Conservation (phyloP, 345 rosid species). For the Mercurialis annua region DNA sequence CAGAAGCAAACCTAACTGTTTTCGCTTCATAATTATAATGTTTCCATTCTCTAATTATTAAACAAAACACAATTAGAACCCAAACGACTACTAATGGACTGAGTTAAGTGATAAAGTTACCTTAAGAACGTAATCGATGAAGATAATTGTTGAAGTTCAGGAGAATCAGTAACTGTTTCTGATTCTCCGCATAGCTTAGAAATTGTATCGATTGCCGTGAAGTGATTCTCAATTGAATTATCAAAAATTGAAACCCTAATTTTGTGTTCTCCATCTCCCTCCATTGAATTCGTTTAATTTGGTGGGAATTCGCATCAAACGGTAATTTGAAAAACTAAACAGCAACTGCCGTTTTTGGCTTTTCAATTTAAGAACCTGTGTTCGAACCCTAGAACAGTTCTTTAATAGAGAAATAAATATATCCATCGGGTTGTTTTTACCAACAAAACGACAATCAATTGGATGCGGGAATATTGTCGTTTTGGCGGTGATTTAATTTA, state of each 20-base stretch:
- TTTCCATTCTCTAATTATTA: slow-evolving; percentile 58
- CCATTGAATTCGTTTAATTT: slow-evolving; percentile 9
- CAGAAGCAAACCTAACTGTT: slow-evolving; percentile 47
- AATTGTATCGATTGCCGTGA: slow-evolving; percentile 49
- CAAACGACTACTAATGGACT: not conserved
- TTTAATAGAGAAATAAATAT: too few species aligned
- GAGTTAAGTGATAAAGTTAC: slow-evolving; percentile 24
- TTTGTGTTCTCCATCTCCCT: slow-evolving; percentile 6
- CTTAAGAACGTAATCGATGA: slow-evolving; percentile 64
- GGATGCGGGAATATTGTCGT: too few species aligned
- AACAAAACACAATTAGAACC: not conserved
- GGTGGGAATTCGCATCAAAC: too few species aligned
- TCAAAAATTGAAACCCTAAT: slow-evolving; percentile 59
- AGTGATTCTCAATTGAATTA: slow-evolving; percentile 57
- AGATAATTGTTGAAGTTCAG: slow-evolving; percentile 40
- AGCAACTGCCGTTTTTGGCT: too few species aligned
- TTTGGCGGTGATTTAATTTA: too few species aligned
- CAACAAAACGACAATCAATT: too few species aligned
- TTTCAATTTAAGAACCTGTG: too few species aligned
- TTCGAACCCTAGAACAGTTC: too few species aligned
- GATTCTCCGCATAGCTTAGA: slow-evolving; percentile 56
- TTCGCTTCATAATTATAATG: slow-evolving; percentile 48
- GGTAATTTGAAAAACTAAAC: too few species aligned
- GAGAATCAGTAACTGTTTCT: slow-evolving; percentile 22
- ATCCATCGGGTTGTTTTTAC: too few species aligned